phyloP scores from a whole-genome alignment of 2,329 filamentous ascomycete species.

The Zymoseptoria passerinii region DNA sequence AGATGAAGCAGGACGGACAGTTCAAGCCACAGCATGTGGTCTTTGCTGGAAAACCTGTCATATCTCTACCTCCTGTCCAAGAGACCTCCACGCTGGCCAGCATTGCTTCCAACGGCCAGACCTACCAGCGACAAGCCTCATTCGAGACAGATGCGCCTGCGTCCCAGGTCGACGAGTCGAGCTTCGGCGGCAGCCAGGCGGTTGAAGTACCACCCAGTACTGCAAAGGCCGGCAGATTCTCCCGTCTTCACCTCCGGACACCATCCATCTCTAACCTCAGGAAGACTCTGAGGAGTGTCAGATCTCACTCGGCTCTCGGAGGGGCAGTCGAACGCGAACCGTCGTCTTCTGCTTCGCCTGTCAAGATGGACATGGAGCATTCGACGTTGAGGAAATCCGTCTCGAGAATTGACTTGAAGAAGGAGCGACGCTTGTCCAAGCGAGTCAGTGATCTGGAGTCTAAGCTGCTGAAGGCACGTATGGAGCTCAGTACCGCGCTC shows the following conservation, averaged over 20 bases:
- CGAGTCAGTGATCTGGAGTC: slow-evolving; percentile 53
- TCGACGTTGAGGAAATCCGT: slow-evolving; percentile 38
- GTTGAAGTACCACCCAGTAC: slow-evolving; percentile 2
- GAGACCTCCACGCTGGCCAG: slow-evolving; percentile 1
- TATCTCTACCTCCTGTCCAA: not conserved
- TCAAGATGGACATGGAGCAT: slow-evolving; percentile 24
- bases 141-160: slow-evolving; percentile 9
- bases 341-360: slow-evolving; percentile 27
- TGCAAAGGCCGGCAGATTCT: slow-evolving; percentile 11
- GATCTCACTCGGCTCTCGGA: slow-evolving; percentile 26
- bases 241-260: slow-evolving; percentile 23
- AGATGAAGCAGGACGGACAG: slow-evolving; percentile 47
- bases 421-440: slow-evolving; percentile 49
- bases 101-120: slow-evolving; percentile 4
- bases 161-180: slow-evolving; percentile 8
- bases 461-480: slow-evolving; percentile 48
- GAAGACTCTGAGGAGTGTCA: slow-evolving; percentile 26
- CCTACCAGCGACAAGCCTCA: slow-evolving; percentile 12
- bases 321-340: slow-evolving; percentile 28
- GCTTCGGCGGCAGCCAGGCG: slow-evolving; percentile 15
- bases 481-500: slow-evolving; percentile 45
- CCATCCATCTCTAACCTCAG: slow-evolving; percentile 29
- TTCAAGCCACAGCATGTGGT: slow-evolving; percentile 25
- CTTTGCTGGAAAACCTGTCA: not conserved
- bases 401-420: slow-evolving; percentile 49